Conservation (phyloP, 257 asterid genomes). For the Solanum gandarillasii region DNA sequence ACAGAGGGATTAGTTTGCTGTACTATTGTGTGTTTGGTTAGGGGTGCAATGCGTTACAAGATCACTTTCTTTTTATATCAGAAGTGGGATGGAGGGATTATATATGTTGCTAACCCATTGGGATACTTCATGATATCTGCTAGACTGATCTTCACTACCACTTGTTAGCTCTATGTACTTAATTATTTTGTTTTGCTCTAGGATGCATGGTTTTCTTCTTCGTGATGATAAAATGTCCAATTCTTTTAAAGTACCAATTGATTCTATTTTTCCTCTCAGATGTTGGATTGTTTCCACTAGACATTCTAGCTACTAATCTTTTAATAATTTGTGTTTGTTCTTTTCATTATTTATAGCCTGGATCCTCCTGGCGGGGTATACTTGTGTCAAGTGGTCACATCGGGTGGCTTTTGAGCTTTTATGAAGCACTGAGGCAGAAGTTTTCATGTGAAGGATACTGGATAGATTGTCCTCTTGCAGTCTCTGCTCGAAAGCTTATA, state of each 20-base stretch:
- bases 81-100: background rate
- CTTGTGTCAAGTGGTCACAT: constrained; percentile 77
- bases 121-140: background rate
- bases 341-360: constrained; percentile 52
- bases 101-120: background rate
- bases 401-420: constrained; percentile 80
- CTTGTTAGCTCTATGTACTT: background rate
- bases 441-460: constrained; percentile 71
- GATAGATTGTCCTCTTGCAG: constrained; percentile 97
- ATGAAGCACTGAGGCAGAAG: constrained; percentile 75
- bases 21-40: background rate
- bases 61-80: background rate
- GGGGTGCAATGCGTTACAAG: background rate
- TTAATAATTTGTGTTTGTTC: background rate
- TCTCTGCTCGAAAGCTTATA: constrained; percentile 70
- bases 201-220: background rate
- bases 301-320: background rate
- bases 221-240: background rate
- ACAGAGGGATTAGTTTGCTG: background rate
- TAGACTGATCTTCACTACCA: background rate
- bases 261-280: background rate
- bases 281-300: background rate
- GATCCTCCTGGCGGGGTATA: constrained; percentile 75
- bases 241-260: background rate
- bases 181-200: background rate